Base-by-base conservation (phyloP, 23 red algal species). In the Gracilaria gracilis region DNA sequence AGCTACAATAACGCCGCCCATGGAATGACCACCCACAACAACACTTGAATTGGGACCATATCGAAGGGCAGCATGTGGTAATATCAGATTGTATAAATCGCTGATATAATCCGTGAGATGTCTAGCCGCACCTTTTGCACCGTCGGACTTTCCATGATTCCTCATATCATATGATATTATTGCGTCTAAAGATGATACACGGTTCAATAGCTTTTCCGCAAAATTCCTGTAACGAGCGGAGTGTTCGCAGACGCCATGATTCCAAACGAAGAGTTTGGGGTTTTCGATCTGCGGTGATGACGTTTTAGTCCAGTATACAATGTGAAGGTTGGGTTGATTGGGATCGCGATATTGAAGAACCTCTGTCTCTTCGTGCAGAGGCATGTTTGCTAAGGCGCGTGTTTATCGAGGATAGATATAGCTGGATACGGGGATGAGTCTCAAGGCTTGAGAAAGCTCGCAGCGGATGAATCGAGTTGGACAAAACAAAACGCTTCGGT, bases 231-330 rank as follows among this genome's bases (percentile, higher is more conserved):
- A 94, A 14, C 91, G 91, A 17, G 66, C 91, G 32, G 54, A 64
- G 39, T 94, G 81, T 46, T 94, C 91, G 14, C 91, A 69, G 32
- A 94, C 80, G 1, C 91, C 91, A 65, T 94, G 91, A 55, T 75
- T 76, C 69, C 80, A 85, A 6, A 93, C 19, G 23, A 93, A 29
- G 16, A 84, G n/a, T 67, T 58, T 84, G 25, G 90, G 80, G 27
- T 61, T 67, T 29, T 61, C 55, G 17, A 33, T 57, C 40, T 75
- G n/a, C 44, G 72, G 25, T 12, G 39, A 37, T 40, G 51, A 39
- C 17, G 27, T 23, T 21, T 50, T 67, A 31, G 51, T 65, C 86
- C 86, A 89, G 47, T 37, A 80, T 28, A 77, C 72, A 16, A 79
- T 9, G 72, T 89, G 86, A 24, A 89, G 57, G 31, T 75, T 54